A percentile compares a stretch with the other conserved stretches of the same genome.
Conservation (phyloP, 2,329 filamentous ascomycete species). For the Penicillium frequentans region DNA sequence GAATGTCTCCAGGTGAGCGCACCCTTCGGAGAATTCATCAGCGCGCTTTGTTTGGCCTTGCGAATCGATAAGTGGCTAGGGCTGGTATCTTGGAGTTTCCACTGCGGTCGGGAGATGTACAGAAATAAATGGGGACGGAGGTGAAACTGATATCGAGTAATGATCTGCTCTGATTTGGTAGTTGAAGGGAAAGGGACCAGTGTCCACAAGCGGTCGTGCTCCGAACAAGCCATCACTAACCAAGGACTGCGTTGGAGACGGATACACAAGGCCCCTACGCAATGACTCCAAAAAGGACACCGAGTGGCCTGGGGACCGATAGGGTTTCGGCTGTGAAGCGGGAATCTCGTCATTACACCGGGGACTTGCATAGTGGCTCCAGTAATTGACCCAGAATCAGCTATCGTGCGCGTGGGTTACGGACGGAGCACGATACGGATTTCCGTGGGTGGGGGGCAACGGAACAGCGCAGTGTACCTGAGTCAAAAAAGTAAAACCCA, state of each 20-base stretch:
- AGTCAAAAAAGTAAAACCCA: constrained; percentile 5
- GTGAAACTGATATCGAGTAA: constrained; percentile 1
- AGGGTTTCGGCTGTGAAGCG: constrained; percentile 8
- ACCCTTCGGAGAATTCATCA: not conserved
- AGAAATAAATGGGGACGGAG: not conserved
- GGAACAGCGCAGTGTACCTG: not conserved
- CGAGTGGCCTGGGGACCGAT: constrained; percentile 1
- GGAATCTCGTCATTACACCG: constrained; percentile 4
- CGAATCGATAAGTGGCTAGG: not conserved
- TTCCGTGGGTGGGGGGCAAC: constrained; percentile 3
- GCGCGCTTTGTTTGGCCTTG: not conserved
- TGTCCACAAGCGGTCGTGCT: not conserved
- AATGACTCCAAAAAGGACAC: constrained; percentile 1
- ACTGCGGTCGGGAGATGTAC: constrained; percentile 13
- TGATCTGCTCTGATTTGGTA: not conserved
- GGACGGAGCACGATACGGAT: constrained; percentile 3
- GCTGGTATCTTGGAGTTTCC: not conserved
- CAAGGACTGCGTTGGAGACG: not conserved
- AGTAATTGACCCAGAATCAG: not conserved
- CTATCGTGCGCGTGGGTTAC: not conserved
- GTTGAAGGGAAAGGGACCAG: not conserved
- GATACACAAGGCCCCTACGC: not conserved
- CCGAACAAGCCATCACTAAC: not conserved
- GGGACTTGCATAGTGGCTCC: not conserved
- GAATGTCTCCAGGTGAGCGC: not conserved